These are phyloP conservation scores for Heliosperma pusillum DNA, from an alignment of 148 eudicot genomes.

Conservation along the genomic window DNA sequence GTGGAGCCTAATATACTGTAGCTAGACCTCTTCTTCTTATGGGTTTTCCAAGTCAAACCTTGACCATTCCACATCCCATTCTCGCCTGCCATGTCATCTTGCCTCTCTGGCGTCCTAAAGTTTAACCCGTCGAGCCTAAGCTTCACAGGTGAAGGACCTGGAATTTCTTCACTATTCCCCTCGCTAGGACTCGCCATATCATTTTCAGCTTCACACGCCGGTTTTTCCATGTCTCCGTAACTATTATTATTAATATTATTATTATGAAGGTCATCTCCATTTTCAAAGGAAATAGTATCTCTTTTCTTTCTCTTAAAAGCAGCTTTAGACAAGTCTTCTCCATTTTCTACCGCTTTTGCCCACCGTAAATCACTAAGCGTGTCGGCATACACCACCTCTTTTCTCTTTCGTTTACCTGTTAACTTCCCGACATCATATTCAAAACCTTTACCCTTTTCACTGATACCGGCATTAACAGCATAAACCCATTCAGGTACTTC, in stretches of 20 bases:
- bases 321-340: conserved; percentile 37
- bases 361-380: conserved; percentile 66
- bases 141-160: conserved; percentile 35
- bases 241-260: neutral
- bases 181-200: conserved; percentile 44
- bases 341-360: conserved; percentile 78
- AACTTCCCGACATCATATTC: conserved; percentile 55
- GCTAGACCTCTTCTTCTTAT: conserved; percentile 81
- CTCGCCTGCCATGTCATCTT: conserved; percentile 23
- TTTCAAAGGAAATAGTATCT: conserved; percentile 30
- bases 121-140: conserved; percentile 32
- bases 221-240: conserved; percentile 17
- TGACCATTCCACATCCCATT: conserved; percentile 35
- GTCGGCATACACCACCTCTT: conserved; percentile 82
- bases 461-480: conserved; percentile 47
- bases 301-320: conserved; percentile 44
- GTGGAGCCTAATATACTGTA: conserved; percentile 29
- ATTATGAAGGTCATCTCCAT: conserved; percentile 5
- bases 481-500: conserved; percentile 98
- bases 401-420: conserved; percentile 78
- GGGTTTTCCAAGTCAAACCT: conserved; percentile 61
- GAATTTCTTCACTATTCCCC: conserved; percentile 48
- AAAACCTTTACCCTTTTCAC: conserved; percentile 67
- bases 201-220: conserved; percentile 45
- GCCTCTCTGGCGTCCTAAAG: conserved; percentile 31